Evolutionary conservation across 2,329 filamentous ascomycete species (phyloP).

Genomic region (Thielaviopsis musarum): DNA sequence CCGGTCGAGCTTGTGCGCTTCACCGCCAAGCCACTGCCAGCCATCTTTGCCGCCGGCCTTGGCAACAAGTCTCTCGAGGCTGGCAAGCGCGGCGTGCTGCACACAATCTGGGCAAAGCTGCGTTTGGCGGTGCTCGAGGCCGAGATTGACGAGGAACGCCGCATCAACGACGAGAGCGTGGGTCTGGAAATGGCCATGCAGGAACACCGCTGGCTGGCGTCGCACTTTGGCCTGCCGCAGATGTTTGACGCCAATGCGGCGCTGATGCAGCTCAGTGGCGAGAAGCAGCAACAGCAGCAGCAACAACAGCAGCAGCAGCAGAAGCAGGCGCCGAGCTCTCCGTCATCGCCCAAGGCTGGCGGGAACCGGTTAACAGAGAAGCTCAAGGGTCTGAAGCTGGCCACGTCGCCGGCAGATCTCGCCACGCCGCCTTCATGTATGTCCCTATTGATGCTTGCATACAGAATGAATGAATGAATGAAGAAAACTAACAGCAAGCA

Average conservation of each 20-base stretch:
- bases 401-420: slow-evolving; percentile 11
- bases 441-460: background rate
- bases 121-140: slow-evolving; percentile 55
- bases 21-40: slow-evolving; percentile 62
- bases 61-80: slow-evolving; percentile 43
- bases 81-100: slow-evolving; percentile 66
- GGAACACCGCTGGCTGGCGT: slow-evolving; percentile 72
- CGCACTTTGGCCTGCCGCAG: slow-evolving; percentile 51
- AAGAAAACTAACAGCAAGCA: background rate
- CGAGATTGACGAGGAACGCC: slow-evolving; percentile 61
- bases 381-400: slow-evolving; percentile 11
- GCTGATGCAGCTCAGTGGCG: slow-evolving; percentile 10
- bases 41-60: slow-evolving; percentile 67
- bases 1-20: slow-evolving; percentile 18
- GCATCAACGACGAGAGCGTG: slow-evolving; percentile 61
- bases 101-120: slow-evolving; percentile 82
- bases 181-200: slow-evolving; percentile 69
- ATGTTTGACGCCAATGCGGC: slow-evolving; percentile 20
- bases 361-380: slow-evolving; percentile 10
- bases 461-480: background rate
- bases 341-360: background rate
- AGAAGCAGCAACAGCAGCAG: background rate
- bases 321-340: background rate
- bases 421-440: slow-evolving; percentile 9
- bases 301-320: background rate